A percentile compares a stretch with the other conserved stretches of the same genome.
Conservation (phyloP, 2,329 filamentous ascomycete species). For the Calycina marina region DNA sequence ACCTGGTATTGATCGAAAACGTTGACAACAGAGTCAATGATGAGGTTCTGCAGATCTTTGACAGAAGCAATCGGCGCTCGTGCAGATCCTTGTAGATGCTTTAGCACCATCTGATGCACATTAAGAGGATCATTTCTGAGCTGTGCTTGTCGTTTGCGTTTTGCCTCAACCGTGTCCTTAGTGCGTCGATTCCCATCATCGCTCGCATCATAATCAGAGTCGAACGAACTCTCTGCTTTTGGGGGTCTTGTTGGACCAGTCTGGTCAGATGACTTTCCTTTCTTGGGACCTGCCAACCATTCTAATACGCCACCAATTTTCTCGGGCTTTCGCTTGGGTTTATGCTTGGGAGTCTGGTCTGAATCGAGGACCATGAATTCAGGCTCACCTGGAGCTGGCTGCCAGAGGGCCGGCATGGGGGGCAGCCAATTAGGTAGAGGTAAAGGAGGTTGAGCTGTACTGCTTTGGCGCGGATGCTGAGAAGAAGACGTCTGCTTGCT, state of each 20-base stretch:
- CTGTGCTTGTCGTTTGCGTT: background rate
- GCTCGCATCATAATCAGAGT: background rate
- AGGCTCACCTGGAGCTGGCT: no score
- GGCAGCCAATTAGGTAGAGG: no score
- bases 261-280: background rate
- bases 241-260: background rate
- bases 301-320: background rate
- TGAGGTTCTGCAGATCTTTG: slow-evolving; percentile 1
- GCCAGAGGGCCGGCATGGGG: no score
- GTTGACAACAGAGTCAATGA: slow-evolving; percentile 1
- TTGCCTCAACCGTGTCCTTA: background rate
- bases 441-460: no score
- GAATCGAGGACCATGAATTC: no score
- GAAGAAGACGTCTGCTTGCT: no score
- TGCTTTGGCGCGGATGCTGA: no score
- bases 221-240: background rate
- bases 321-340: background rate
- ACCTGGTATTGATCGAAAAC: slow-evolving; percentile 2
- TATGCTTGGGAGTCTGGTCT: no score
- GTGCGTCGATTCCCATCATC: background rate
- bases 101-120: slow-evolving; percentile 2
- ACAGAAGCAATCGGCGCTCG: slow-evolving; percentile 1
- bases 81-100: slow-evolving; percentile 1
- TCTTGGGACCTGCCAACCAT: background rate
- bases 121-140: slow-evolving; percentile 1